These are phyloP conservation scores for Ophiosphaerella narmari DNA, from an alignment of 2,329 filamentous ascomycete species.

Conservation along the genomic window DNA sequence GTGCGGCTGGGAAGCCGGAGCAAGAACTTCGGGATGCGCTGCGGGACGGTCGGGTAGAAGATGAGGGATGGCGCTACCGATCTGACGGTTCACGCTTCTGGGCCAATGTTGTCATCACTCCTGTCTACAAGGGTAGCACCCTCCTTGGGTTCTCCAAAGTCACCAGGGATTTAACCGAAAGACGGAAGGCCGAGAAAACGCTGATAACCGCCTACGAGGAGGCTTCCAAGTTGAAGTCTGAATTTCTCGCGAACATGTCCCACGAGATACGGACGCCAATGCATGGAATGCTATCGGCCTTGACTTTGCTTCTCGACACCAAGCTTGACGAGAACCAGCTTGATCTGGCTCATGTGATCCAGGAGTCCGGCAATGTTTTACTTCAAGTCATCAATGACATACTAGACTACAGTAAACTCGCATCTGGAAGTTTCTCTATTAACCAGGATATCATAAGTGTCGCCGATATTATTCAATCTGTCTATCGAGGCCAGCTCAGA, in stretches of 20 bases:
- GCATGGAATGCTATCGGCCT: conserved; percentile 65
- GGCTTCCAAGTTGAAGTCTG: conserved; percentile 65
- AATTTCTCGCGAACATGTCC: conserved; percentile 67
- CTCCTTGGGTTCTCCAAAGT: conserved; percentile 65
- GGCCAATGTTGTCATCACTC: conserved; percentile 64
- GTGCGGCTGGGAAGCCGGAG: conserved; percentile 55
- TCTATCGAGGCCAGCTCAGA: conserved; percentile 57
- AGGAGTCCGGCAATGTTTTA: conserved; percentile 63
- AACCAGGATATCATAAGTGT: conserved; percentile 59
- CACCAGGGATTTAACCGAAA: conserved; percentile 62
- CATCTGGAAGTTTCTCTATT: conserved; percentile 63
- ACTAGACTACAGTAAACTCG: conserved; percentile 68
- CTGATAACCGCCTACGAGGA: conserved; percentile 64
- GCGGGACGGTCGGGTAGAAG: conserved; percentile 60
- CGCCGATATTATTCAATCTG: conserved; percentile 52
- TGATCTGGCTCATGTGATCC: conserved; percentile 62
- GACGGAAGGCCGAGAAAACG: conserved; percentile 59
- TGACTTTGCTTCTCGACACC: conserved; percentile 62
- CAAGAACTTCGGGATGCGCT: conserved; percentile 59
- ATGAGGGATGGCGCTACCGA: conserved; percentile 64
- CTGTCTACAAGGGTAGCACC: conserved; percentile 57
- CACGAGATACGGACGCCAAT: conserved; percentile 69
- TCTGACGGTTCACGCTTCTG: conserved; percentile 64
- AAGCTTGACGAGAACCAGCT: conserved; percentile 58
- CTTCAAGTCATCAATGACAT: conserved; percentile 69